Conservation (phyloP, 352 stramenopile species). For the Pythium aristosporum region DNA sequence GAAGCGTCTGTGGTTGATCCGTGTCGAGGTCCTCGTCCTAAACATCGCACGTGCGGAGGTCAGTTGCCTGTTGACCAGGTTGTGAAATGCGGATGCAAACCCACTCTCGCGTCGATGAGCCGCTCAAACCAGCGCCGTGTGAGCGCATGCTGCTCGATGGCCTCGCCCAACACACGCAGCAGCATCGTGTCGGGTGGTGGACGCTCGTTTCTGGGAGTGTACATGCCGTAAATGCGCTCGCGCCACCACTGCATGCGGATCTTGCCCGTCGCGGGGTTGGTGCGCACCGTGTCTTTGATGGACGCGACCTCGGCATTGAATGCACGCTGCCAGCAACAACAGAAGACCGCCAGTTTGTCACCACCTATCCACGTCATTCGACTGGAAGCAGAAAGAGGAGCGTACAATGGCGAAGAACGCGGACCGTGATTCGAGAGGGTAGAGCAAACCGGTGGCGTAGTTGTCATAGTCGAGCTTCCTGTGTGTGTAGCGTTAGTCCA, state of each 20-base stretch:
- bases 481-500: not conserved
- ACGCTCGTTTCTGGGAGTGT: conserved; percentile 25
- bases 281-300: conserved; percentile 88
- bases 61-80: not conserved
- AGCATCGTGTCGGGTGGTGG: conserved; percentile 58
- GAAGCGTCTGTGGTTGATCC: conserved; percentile 65
- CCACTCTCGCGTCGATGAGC: conserved; percentile 80
- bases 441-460: conserved; percentile 73
- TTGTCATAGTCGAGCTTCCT: conserved; percentile 87
- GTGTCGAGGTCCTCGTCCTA: conserved; percentile 83
- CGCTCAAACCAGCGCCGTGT: conserved; percentile 91
- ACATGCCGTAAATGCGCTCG: conserved; percentile 77
- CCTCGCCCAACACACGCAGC: conserved; percentile 57
- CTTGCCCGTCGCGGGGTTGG: conserved; percentile 81
- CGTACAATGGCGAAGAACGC: conserved; percentile 82
- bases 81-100: not conserved
- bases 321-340: conserved; percentile 47
- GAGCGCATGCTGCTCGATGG: conserved; percentile 71
- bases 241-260: conserved; percentile 94
- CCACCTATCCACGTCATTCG: not conserved
- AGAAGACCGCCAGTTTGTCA: not conserved
- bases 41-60: not conserved
- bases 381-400: not conserved
- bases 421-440: conserved; percentile 56
- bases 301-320: conserved; percentile 90